Percentiles rank a stretch among this genome's conserved stretches.
Conservation (phyloP, 2,329 filamentous ascomycete genomes). For the Cryphonectria japonica region DNA sequence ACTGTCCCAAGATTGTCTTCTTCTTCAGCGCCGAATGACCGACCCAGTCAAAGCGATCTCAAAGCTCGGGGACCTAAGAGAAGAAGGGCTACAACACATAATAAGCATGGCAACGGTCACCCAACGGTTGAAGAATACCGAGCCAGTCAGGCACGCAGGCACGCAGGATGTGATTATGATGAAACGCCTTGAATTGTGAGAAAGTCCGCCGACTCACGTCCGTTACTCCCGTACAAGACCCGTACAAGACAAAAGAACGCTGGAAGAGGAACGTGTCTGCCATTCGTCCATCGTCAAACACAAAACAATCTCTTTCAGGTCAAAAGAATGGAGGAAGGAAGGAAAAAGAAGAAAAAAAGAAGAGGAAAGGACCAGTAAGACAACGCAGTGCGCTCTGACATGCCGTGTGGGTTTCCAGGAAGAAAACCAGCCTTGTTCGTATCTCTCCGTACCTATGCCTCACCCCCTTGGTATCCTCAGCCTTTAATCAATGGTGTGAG, state of each 20-base stretch:
- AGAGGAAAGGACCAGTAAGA: conserved; percentile 17
- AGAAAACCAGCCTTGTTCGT: conserved; percentile 3
- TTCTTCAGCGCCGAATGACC: too few relatives aligned
- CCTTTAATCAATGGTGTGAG: conserved; percentile 2
- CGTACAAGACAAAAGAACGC: conserved; percentile 13
- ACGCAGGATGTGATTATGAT: not conserved
- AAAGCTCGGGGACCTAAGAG: not conserved
- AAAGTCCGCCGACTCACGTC: conserved; percentile 5
- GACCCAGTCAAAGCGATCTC: too few relatives aligned
- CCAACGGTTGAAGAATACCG: not conserved
- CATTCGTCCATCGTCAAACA: conserved; percentile 27
- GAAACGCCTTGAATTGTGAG: conserved; percentile 5
- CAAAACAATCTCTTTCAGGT: conserved; percentile 23
- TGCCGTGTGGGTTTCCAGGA: conserved; percentile 18
- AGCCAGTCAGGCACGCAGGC: not conserved
- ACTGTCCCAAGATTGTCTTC: too few relatives aligned
- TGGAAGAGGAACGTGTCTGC: conserved; percentile 20
- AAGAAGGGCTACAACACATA: not conserved
- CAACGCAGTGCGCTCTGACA: conserved; percentile 27
- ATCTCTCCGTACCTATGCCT: conserved; percentile 5
- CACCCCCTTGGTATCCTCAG: not conserved
- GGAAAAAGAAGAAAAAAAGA: conserved; percentile 12
- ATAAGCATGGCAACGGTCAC: too few relatives aligned
- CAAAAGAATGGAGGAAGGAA: conserved; percentile 5
- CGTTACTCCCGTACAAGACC: conserved; percentile 16